Conservation (phyloP, 1,284 basidiomycete genomes). For the Anthracocystis panici-leucophaei region DNA sequence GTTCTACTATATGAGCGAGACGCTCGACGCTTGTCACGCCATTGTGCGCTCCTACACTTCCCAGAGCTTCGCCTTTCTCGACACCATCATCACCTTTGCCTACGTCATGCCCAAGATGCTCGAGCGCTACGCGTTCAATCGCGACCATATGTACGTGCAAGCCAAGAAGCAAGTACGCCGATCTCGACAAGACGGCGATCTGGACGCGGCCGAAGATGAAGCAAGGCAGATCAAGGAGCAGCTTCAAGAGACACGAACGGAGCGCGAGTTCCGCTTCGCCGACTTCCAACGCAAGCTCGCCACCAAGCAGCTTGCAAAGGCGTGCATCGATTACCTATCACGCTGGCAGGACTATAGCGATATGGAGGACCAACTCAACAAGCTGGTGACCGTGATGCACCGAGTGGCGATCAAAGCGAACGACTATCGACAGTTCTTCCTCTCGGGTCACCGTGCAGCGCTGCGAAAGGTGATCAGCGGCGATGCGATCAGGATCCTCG, state of each 20-base stretch:
- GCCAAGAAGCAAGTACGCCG: constrained; percentile 56
- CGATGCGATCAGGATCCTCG: constrained; percentile 34
- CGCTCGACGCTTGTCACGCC: constrained; percentile 58
- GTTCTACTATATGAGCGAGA: constrained; percentile 66
- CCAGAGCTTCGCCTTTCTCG: constrained; percentile 66
- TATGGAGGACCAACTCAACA: constrained; percentile 55
- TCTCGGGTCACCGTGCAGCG: constrained; percentile 35
- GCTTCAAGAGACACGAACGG: constrained; percentile 45
- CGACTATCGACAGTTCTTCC: constrained; percentile 59
- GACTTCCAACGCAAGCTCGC: constrained; percentile 64
- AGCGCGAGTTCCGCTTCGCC: constrained; percentile 65
- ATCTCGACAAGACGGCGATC: constrained; percentile 42
- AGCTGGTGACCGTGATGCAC: constrained; percentile 63
- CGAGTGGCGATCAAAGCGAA: constrained; percentile 62
- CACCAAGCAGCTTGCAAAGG: constrained; percentile 57
- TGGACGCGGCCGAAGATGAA: constrained; percentile 51
- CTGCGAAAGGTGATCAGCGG: constrained; percentile 52
- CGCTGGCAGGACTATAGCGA: constrained; percentile 62
- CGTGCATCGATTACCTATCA: constrained; percentile 58
- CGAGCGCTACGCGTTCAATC: constrained; percentile 61
- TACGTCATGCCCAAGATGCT: constrained; percentile 65
- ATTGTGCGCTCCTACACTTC: constrained; percentile 59
- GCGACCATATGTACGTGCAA: constrained; percentile 66
- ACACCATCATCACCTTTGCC: constrained; percentile 61
- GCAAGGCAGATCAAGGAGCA: constrained; percentile 43